Evolutionary conservation across 371 early-diverging fungal genomes (phyloP).

Genomic region (Fennellomyces sp.): DNA sequence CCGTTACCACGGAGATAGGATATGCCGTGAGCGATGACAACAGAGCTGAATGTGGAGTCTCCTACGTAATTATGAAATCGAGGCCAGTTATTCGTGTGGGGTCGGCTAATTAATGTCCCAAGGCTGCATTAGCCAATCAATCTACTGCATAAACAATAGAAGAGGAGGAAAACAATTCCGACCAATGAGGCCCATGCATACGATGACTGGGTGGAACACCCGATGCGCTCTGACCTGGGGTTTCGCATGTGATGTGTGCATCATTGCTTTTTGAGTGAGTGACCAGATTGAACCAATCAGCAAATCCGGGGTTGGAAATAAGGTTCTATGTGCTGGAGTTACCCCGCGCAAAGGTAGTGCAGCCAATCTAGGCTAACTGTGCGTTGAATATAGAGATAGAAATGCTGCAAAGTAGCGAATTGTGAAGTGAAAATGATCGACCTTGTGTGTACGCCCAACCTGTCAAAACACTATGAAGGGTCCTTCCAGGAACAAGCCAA

Average conservation of each 20-base stretch:
- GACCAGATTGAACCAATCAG: not conserved
- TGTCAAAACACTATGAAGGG: conserved; percentile 14
- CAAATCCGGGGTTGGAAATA: conserved; percentile 2
- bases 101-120: not conserved
- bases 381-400: too few species aligned
- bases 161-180: not conserved
- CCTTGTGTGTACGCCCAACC: not conserved
- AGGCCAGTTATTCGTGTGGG: too few species aligned
- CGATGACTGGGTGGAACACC: not conserved
- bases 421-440: too few species aligned
- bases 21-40: not conserved
- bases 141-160: not conserved
- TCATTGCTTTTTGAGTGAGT: not conserved
- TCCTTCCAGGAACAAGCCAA: conserved; percentile 14
- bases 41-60: too few species aligned
- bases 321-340: not conserved
- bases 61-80: too few species aligned
- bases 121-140: not conserved
- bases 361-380: too few species aligned
- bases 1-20: not conserved
- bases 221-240: not conserved
- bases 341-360: not conserved
- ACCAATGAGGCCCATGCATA: not conserved
- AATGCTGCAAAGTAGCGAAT: too few species aligned
- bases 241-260: conserved; percentile 1